phyloP scores from a whole-genome alignment of 1,139 yeast species.

The Suhomyces choctaworum region DNA sequence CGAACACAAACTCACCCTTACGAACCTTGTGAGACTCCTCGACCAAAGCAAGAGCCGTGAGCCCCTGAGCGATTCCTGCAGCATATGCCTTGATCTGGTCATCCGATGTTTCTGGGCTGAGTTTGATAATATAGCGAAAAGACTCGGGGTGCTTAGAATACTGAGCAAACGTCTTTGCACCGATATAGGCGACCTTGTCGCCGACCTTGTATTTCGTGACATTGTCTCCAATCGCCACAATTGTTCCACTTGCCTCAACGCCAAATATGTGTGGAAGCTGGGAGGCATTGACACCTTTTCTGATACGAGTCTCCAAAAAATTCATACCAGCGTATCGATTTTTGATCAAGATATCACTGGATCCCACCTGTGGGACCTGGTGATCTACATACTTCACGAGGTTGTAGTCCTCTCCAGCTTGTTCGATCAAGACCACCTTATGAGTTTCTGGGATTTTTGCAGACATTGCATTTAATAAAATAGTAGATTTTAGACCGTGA shows the following conservation, averaged over 20 bases:
- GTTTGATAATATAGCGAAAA: slow-evolving; percentile 39
- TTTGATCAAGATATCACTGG: slow-evolving; percentile 63
- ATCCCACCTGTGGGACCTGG: slow-evolving; percentile 58
- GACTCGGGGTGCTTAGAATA: slow-evolving; percentile 52
- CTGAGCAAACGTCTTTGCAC: slow-evolving; percentile 63
- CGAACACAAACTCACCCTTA: slow-evolving; percentile 66
- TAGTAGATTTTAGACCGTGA: too few relatives aligned
- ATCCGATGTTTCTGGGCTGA: slow-evolving; percentile 49
- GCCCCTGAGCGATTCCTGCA: slow-evolving; percentile 65
- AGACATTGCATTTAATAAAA: too few relatives aligned
- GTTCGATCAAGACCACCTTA: slow-evolving; percentile 56
- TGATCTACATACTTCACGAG: slow-evolving; percentile 48
- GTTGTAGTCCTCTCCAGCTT: slow-evolving; percentile 47
- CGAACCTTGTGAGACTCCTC: slow-evolving; percentile 66
- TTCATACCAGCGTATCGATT: slow-evolving; percentile 78
- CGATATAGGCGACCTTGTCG: slow-evolving; percentile 65
- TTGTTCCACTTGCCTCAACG: slow-evolving; percentile 79
- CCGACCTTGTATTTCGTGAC: slow-evolving; percentile 64
- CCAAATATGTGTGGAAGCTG: slow-evolving; percentile 67
- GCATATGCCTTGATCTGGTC: slow-evolving; percentile 56
- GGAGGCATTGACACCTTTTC: slow-evolving; percentile 71
- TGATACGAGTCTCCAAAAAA: slow-evolving; percentile 78
- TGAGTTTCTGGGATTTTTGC: slow-evolving; percentile 45
- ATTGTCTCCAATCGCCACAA: slow-evolving; percentile 64
- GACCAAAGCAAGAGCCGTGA: slow-evolving; percentile 74